phyloP scores from a whole-genome alignment of 768 basidiomycete species.

The Termitomyces sp. region DNA sequence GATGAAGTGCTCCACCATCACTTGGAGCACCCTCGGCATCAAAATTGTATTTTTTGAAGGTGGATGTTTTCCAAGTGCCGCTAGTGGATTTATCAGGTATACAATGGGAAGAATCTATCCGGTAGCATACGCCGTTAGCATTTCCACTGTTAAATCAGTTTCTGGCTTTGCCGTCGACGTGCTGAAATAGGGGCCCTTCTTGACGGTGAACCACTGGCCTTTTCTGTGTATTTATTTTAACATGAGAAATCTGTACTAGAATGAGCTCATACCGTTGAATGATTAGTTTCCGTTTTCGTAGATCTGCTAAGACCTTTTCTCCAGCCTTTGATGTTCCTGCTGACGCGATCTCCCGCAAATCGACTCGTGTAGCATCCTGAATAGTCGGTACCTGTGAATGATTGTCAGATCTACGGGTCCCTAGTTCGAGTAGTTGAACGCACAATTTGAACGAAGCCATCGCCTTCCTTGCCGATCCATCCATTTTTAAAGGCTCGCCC shows the following conservation, averaged over 20 bases:
- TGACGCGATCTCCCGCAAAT: constrained; percentile 69
- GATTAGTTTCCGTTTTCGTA: constrained; percentile 89
- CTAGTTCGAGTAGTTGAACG: constrained; percentile 28
- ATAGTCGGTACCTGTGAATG: constrained; percentile 55
- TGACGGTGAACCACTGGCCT: constrained; percentile 90
- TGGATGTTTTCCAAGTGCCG: constrained; percentile 90
- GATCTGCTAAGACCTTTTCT: constrained; percentile 81
- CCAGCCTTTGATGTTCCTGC: constrained; percentile 71
- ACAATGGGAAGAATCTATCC: neutral
- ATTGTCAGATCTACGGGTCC: constrained; percentile 6
- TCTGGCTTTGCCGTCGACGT: constrained; percentile 91
- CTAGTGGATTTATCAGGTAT: constrained; percentile 35
- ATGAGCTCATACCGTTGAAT: constrained; percentile 62
- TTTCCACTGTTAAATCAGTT: constrained; percentile 94
- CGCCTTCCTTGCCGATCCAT: constrained; percentile 92
- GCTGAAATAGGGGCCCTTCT: constrained; percentile 83
- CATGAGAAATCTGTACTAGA: neutral
- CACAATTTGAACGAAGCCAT: constrained; percentile 83
- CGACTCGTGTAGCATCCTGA: constrained; percentile 69
- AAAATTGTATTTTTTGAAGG: constrained; percentile 98
- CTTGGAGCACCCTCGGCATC: constrained; percentile 92
- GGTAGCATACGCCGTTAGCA: constrained; percentile 79
- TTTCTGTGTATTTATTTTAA: constrained; percentile 54
- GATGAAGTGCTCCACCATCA: constrained; percentile 90
- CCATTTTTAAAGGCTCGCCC: constrained; percentile 95